Conservation (phyloP, 1,139 yeast species). For the Trichomonascaceae sp. region DNA sequence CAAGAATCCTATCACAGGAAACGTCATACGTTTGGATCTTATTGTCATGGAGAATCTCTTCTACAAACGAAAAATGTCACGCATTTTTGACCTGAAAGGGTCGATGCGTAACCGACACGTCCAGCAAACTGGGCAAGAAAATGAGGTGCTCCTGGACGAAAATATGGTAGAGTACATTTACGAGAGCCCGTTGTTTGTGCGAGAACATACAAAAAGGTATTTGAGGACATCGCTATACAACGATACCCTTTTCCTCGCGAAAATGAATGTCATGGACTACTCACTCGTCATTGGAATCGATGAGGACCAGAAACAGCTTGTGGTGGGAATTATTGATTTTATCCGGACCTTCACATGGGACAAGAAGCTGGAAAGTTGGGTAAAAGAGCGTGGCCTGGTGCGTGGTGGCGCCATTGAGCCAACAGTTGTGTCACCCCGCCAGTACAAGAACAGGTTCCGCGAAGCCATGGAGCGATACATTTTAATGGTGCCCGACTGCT, state of each 20-base stretch:
- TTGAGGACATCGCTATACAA: conserved; percentile 85
- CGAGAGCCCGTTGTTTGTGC: conserved; percentile 88
- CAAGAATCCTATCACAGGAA: conserved; percentile 62
- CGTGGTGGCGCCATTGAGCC: conserved; percentile 86
- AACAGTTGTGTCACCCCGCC: conserved; percentile 92
- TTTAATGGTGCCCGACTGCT: conserved; percentile 69
- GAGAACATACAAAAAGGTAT: conserved; percentile 80
- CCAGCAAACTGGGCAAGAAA: conserved; percentile 88
- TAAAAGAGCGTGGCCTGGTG: conserved; percentile 82
- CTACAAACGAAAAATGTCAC: conserved; percentile 65
- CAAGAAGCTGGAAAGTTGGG: conserved; percentile 97
- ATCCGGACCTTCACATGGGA: conserved; percentile 97
- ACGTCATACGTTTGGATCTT: conserved; percentile 74
- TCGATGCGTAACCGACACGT: conserved; percentile 97
- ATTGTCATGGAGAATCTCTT: conserved; percentile 93
- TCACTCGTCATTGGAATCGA: conserved; percentile 90
- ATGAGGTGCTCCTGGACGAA: conserved; percentile 89
- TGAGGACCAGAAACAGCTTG: conserved; percentile 50
- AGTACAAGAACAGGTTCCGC: conserved; percentile 82
- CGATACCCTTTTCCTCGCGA: conserved; percentile 85
- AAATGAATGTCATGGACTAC: conserved; percentile 98
- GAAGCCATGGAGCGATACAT: conserved; percentile 98
- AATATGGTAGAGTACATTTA: conserved; percentile 97
- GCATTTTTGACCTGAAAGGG: conserved; percentile 93
- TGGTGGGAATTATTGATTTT: conserved; percentile 94